Evolutionary conservation across 805 yeast genomes (phyloP).

Genomic region (Yarrowia porcina): DNA sequence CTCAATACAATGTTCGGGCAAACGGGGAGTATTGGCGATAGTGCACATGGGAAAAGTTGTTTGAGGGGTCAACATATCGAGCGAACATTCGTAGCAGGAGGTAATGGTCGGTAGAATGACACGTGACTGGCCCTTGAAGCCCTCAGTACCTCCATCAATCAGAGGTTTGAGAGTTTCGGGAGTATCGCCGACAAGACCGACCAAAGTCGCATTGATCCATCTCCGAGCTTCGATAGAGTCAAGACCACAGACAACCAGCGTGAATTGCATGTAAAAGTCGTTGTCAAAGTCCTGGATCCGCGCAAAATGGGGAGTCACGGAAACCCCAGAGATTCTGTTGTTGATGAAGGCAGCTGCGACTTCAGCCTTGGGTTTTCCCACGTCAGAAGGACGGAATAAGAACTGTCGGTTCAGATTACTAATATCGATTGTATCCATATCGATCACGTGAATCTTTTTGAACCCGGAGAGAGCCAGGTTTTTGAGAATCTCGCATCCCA

Average conservation of each 20-base stretch:
- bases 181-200: conserved; percentile 52
- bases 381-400: conserved; percentile 56
- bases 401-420: conserved; percentile 75
- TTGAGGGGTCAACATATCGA: conserved; percentile 59
- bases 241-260: conserved; percentile 77
- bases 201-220: conserved; percentile 75
- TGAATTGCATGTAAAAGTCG: conserved; percentile 64
- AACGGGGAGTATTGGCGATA: conserved; percentile 87
- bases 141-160: conserved; percentile 95
- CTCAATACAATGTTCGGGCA: conserved; percentile 92
- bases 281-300: conserved; percentile 62
- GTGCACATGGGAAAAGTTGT: conserved; percentile 86
- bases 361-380: conserved; percentile 64
- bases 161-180: conserved; percentile 56
- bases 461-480: conserved; percentile 70
- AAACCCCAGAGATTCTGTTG: conserved; percentile 43
- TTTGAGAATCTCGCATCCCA: conserved; percentile 78
- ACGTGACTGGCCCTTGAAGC: conserved; percentile 86
- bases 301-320: conserved; percentile 58
- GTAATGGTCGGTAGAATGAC: conserved; percentile 80
- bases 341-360: conserved; percentile 60
- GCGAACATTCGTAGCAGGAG: conserved; percentile 90
- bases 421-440: conserved; percentile 81
- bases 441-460: conserved; percentile 61
- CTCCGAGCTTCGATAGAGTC: conserved; percentile 88